Percentiles rank a stretch among this genome's conserved stretches.
phyloP scores from a whole-genome alignment of 805 yeast genomes.

The Pichia nakasei region DNA sequence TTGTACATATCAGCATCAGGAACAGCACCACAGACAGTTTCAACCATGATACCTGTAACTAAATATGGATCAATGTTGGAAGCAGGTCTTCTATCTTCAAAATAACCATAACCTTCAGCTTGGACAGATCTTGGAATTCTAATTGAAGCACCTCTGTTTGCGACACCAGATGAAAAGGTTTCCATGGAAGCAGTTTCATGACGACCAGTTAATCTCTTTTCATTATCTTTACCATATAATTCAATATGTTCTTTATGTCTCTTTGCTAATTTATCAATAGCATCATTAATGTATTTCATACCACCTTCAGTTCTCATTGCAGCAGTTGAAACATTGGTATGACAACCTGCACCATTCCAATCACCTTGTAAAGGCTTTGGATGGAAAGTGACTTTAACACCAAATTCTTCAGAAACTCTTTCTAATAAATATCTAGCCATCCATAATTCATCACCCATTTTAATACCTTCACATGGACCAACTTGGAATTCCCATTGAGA shows the following conservation, averaged over 20 bases:
- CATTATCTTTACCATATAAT: constrained; percentile 93
- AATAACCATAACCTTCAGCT: constrained; percentile 96
- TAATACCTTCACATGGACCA: constrained; percentile 93
- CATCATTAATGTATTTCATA: constrained; percentile 86
- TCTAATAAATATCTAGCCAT: constrained; percentile 86
- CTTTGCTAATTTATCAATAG: constrained; percentile 86
- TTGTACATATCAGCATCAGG: constrained; percentile 92
- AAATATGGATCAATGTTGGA: constrained; percentile 98
- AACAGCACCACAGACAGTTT: constrained; percentile 90
- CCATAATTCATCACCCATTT: constrained; percentile 97
- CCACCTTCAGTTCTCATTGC: constrained; percentile 93
- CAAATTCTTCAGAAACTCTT: constrained; percentile 98
- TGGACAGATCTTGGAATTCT: constrained; percentile 99
- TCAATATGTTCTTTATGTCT: constrained; percentile 96
- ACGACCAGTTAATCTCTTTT: constrained; percentile 91
- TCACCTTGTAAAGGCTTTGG: constrained; percentile 98
- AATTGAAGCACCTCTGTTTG: constrained; percentile 98
- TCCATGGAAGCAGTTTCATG: constrained; percentile 97
- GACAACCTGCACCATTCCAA: constrained; percentile 99
- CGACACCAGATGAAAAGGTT: constrained; percentile 91
- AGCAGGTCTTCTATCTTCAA: constrained; percentile 99
- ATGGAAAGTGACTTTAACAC: constrained; percentile 97
- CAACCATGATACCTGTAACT: constrained; percentile 97
- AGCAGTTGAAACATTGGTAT: constrained; percentile 94
- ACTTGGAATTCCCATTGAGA: constrained; percentile 99